phyloP scores from a whole-genome alignment of 192 early-diverging fungal genomes.

The Radiomyces spectabilis region DNA sequence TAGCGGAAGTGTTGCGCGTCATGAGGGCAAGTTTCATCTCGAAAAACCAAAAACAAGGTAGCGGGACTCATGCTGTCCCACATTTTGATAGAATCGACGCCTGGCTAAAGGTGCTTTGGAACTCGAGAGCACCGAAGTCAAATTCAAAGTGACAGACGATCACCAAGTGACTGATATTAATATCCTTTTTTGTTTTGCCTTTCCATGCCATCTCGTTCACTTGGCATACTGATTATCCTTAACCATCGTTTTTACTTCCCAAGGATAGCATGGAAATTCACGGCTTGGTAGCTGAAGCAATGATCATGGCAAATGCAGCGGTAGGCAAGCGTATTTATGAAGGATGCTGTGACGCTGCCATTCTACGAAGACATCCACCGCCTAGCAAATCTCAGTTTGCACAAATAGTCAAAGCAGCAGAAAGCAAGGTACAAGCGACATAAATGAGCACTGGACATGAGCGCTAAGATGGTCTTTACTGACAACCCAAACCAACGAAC shows the following conservation, averaged over 20 bases:
- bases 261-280: slow-evolving; percentile 64
- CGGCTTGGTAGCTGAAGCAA: slow-evolving; percentile 70
- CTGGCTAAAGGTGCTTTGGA: slow-evolving; percentile 56
- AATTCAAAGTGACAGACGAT: slow-evolving; percentile 57
- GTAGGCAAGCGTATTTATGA: slow-evolving; percentile 57
- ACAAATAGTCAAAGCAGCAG: slow-evolving; percentile 46
- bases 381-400: slow-evolving; percentile 56
- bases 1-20: neutral
- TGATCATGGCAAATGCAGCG: slow-evolving; percentile 68
- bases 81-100: slow-evolving; percentile 34
- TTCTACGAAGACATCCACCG: slow-evolving; percentile 63
- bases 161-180: slow-evolving; percentile 55
- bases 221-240: neutral
- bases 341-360: slow-evolving; percentile 43
- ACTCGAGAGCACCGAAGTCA: slow-evolving; percentile 66
- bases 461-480: neutral
- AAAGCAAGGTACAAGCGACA: slow-evolving; percentile 27
- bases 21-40: neutral
- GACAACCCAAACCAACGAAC: too few relatives aligned
- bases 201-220: too few relatives aligned
- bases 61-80: neutral
- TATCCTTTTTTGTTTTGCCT: slow-evolving; percentile 18
- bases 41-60: too few relatives aligned
- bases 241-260: slow-evolving; percentile 28
- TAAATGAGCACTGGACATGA: neutral